A percentile compares a stretch with the other conserved stretches of the same genome.
These are phyloP conservation scores for Lablab purpureus DNA, from an alignment of 306 rosid genomes.

Conservation along the genomic window DNA sequence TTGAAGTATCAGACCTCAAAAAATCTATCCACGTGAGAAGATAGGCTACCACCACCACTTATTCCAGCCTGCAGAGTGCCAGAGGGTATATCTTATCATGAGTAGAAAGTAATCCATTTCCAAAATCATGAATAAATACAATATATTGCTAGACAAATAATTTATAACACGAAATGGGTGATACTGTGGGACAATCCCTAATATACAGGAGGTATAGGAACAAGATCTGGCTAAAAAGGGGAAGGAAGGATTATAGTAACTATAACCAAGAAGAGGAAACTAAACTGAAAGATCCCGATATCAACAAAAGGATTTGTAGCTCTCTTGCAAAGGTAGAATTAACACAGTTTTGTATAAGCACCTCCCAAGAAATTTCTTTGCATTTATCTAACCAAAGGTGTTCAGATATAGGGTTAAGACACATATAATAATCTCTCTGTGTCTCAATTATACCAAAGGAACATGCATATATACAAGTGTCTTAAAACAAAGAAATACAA, in stretches of 20 bases:
- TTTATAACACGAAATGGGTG: neutral
- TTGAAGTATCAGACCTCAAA: constrained; percentile 75
- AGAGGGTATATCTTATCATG: constrained; percentile 46
- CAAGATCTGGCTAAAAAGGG: neutral
- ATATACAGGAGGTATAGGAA: neutral
- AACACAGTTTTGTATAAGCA: neutral
- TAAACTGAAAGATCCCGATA: neutral
- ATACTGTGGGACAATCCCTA: neutral
- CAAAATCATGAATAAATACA: constrained; percentile 19
- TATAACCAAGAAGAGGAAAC: neutral
- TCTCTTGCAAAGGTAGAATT: constrained; percentile 17
- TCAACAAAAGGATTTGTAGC: neutral
- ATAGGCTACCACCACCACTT: constrained; percentile 94
- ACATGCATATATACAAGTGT: too few species aligned
- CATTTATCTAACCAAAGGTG: constrained; percentile 10
- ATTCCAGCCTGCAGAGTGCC: constrained; percentile 80
- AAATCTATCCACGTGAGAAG: constrained; percentile 79
- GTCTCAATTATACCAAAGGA: too few species aligned
- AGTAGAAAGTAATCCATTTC: constrained; percentile 40
- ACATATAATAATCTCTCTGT: too few species aligned
- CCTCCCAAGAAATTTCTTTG: neutral
- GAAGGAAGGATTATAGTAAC: constrained; percentile 8
- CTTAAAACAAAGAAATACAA: too few species aligned
- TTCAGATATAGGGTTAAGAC: too few species aligned
- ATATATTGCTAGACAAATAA: constrained; percentile 9